Evolutionary conservation across 306 rosid species (phyloP), one percentile per base, ranked within the genome.

Genomic region (Rosa multiflora): DNA sequence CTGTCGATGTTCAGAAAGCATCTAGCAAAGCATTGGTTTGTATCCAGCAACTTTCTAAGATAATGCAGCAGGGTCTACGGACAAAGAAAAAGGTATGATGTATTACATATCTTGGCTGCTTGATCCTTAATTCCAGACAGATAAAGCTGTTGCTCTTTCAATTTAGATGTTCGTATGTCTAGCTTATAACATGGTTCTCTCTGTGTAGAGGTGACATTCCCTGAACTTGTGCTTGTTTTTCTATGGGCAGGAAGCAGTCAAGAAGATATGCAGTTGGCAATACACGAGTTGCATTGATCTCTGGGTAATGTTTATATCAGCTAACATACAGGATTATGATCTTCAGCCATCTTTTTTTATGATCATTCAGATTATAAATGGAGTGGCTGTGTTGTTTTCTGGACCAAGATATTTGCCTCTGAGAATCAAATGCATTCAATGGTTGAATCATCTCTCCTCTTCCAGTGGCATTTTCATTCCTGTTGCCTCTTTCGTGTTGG

Each of bases 351-450:
- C 87, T 80, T 86, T 91, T 74, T 93, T 76, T 82, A 81, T 80
- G 81, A 70, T 90, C 47, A 83, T 88, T 62, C 97, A 93, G 84
- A 90, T 95, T 82, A 82, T 90, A 88, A 90, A 89, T 77, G 99
- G 97, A 76, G 81, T 95, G 82, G 90, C 91, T 72, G 76, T 84
- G 63, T 76, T 95, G 83, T 95, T 93, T 88, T 88, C 90, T 46
- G 98, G 99, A 66, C 96, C 97, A 62, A 95, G 98, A 90, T 95
- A 95, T 89, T 88, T 95, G 81, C 99, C 99, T 40, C 84, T 91
- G 70, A 91, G 96, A 88, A 77, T 93, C 78, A 88, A 86, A 85
- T 95, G 98, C 85, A 82, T 95, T 84, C 91, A 86, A 48, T 95
- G 97, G 99, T 87, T 91, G 80, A 95, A 91, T 91, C 73, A 79